Evolutionary conservation across 441 rosid species (phyloP).

Genomic region (Populus trichocarpa): DNA sequence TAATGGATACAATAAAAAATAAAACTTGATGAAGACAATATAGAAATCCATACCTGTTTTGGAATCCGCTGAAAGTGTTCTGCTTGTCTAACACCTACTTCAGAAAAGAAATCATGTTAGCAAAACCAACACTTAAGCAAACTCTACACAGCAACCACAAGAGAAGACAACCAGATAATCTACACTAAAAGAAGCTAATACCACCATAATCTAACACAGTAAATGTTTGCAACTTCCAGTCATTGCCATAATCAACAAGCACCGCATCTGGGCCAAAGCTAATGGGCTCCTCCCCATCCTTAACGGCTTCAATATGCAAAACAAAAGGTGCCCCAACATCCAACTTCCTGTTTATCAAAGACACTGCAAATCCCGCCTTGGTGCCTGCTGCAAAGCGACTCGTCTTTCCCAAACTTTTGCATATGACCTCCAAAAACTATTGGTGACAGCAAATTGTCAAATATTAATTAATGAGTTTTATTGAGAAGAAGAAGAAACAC

Average conservation of each 20-base stretch:
- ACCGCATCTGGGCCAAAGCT: constrained; percentile 69
- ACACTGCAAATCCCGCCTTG: constrained; percentile 74
- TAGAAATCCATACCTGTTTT: not conserved
- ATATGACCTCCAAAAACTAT: constrained; percentile 67
- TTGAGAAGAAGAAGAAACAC: not conserved
- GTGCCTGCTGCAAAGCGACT: constrained; percentile 68
- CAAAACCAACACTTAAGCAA: not conserved
- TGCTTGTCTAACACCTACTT: constrained; percentile 15
- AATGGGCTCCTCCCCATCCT: constrained; percentile 69
- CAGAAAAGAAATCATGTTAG: not conserved
- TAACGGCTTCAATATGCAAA: constrained; percentile 58
- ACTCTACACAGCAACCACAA: not conserved
- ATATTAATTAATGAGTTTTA: not conserved
- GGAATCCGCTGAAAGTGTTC: not conserved
- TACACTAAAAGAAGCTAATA: constrained; percentile 13
- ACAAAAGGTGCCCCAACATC: constrained; percentile 37
- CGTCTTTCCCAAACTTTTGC: constrained; percentile 45
- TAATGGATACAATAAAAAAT: not conserved
- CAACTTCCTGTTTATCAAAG: constrained; percentile 64
- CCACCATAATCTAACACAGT: constrained; percentile 38
- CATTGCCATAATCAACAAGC: constrained; percentile 63
- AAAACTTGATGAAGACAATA: not conserved
- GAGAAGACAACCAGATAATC: not conserved
- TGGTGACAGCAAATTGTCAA: not conserved
- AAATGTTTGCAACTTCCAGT: constrained; percentile 68